phyloP scores from a whole-genome alignment of 1,284 basidiomycete species.

The Fomitiporia mediterranea region DNA sequence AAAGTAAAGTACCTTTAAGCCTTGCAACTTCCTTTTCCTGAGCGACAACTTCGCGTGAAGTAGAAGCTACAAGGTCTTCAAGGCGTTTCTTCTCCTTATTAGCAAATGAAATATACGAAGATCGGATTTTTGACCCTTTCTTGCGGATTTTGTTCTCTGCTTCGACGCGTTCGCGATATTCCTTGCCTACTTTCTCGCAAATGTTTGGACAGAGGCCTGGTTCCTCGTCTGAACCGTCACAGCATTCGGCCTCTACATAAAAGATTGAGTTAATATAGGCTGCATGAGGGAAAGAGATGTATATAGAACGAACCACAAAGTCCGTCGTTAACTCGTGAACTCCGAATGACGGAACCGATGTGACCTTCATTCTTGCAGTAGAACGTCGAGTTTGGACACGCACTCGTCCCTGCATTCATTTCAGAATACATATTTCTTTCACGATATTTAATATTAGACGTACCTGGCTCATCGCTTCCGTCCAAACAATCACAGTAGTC shows the following conservation, averaged over 20 bases:
- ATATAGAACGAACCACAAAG: conserved; percentile 70
- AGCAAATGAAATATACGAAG: conserved; percentile 83
- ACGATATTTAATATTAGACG: conserved; percentile 9
- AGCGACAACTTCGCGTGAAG: conserved; percentile 54
- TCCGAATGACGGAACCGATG: conserved; percentile 73
- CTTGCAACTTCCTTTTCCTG: conserved; percentile 67
- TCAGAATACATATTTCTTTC: neutral
- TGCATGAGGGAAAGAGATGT: neutral
- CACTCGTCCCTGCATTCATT: conserved; percentile 63
- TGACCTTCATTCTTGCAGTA: conserved; percentile 90
- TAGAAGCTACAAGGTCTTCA: conserved; percentile 51
- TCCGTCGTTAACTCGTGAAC: conserved; percentile 90
- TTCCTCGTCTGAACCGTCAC: conserved; percentile 95
- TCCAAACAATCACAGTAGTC: conserved; percentile 94
- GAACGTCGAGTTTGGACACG: conserved; percentile 76
- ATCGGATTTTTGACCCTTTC: conserved; percentile 88
- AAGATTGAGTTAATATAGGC: neutral
- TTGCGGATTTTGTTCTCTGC: conserved; percentile 75
- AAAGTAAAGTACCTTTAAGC: conserved; percentile 65
- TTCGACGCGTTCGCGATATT: conserved; percentile 59
- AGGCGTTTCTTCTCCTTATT: conserved; percentile 83
- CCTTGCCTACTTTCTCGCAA: conserved; percentile 76
- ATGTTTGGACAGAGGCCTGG: conserved; percentile 75
- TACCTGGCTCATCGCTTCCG: conserved; percentile 91
- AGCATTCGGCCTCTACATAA: conserved; percentile 81